A percentile compares a stretch with the other conserved stretches of the same genome.
Conservation (phyloP, 192 early-diverging fungal species). For the Backusella circina region DNA sequence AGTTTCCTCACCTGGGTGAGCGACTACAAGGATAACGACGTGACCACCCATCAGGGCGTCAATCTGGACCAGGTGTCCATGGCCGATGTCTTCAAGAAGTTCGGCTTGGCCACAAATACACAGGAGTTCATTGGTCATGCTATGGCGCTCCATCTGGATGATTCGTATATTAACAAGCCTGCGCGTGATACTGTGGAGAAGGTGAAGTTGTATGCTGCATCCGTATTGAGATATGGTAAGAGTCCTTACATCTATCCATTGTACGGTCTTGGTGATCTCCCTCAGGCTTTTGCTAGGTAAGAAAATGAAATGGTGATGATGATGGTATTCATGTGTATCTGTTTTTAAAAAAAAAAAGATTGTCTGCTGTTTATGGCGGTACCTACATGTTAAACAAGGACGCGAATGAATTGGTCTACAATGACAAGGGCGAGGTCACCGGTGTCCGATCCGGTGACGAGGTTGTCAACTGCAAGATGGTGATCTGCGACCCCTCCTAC, state of each 20-base stretch:
- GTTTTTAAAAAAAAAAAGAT: conserved; percentile 42
- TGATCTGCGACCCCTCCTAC: conserved; percentile 98
- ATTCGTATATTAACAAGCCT: conserved; percentile 64
- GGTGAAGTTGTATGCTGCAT: conserved; percentile 90
- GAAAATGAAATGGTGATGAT: background rate
- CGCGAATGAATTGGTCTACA: conserved; percentile 85
- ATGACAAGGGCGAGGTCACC: conserved; percentile 73
- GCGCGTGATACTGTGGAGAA: conserved; percentile 86
- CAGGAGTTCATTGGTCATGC: conserved; percentile 97
- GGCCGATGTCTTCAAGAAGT: conserved; percentile 84
- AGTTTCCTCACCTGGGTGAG: conserved; percentile 95
- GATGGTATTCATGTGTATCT: background rate
- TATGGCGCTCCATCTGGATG: conserved; percentile 94
- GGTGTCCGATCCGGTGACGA: conserved; percentile 90
- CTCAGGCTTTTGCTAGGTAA: conserved; percentile 94
- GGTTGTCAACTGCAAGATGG: conserved; percentile 73
- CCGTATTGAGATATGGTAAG: conserved; percentile 90
- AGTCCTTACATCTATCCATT: conserved; percentile 98
- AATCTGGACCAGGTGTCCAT: conserved; percentile 80
- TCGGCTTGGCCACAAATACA: conserved; percentile 87
- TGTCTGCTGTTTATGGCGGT: conserved; percentile 97
- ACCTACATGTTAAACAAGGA: conserved; percentile 97
- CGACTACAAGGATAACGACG: conserved; percentile 79
- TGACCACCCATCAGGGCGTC: conserved; percentile 74
- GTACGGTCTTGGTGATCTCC: conserved; percentile 96